Percentiles rank a stretch among this genome's conserved stretches.
These are phyloP conservation scores for Leccinum truebloodii DNA, from an alignment of 768 basidiomycete genomes.

Conservation along the genomic window DNA sequence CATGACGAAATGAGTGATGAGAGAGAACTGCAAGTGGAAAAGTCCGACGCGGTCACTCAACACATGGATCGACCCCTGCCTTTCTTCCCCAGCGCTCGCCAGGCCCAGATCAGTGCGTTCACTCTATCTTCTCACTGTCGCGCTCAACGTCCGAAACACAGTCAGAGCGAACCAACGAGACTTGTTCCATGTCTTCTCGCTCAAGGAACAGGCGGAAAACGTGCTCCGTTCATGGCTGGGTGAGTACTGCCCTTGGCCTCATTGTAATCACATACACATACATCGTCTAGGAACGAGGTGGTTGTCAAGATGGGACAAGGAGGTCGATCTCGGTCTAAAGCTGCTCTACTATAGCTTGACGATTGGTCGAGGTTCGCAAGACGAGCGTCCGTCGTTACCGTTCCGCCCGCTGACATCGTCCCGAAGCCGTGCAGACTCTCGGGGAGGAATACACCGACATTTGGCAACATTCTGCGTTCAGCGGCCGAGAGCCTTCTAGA, in stretches of 20 bases:
- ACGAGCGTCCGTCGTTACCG: not conserved
- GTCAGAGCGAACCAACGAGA: slow-evolving; percentile 88
- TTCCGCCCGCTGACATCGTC: slow-evolving; percentile 11
- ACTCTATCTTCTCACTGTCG: not conserved
- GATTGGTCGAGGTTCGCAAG: slow-evolving; percentile 62
- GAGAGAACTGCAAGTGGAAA: not conserved
- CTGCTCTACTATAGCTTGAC: slow-evolving; percentile 75
- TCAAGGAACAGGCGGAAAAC: slow-evolving; percentile 74
- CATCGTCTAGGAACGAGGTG: slow-evolving; percentile 67
- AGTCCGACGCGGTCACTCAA: slow-evolving; percentile 5
- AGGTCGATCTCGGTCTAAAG: slow-evolving; percentile 69
- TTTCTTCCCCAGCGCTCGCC: slow-evolving; percentile 73
- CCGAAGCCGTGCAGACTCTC: slow-evolving; percentile 71
- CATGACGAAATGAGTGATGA: slow-evolving; percentile 18
- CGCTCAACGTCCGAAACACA: slow-evolving; percentile 33
- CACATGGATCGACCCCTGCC: slow-evolving; percentile 32
- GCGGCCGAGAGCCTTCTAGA: slow-evolving; percentile 43
- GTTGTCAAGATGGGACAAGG: slow-evolving; percentile 79
- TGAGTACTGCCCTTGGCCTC: slow-evolving; percentile 33
- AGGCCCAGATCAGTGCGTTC: slow-evolving; percentile 84
- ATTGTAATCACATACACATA: not conserved
- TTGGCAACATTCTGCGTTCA: slow-evolving; percentile 63
- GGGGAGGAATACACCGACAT: slow-evolving; percentile 93
- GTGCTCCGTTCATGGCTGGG: slow-evolving; percentile 80
- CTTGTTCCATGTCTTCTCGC: slow-evolving; percentile 68